Conservation (phyloP, 176 grass and related monocot species). For the Panicum miliaceum region DNA sequence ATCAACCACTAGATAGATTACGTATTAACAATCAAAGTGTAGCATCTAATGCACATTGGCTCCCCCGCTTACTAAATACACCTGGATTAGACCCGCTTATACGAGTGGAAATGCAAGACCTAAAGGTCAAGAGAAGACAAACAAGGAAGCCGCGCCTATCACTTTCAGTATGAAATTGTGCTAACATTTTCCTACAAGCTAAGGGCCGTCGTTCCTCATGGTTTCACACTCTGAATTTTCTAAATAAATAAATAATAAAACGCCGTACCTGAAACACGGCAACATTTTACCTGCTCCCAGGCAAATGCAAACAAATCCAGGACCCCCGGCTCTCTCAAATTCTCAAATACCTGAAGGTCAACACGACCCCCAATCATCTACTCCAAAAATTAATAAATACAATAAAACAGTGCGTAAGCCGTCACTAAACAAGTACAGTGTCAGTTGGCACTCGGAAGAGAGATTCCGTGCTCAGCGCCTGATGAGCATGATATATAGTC, state of each 20-base stretch:
- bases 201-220: not conserved
- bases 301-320: no score
- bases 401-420: not conserved
- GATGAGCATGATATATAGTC: not conserved
- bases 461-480: not conserved
- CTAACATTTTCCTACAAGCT: not conserved
- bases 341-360: not conserved
- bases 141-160: not conserved
- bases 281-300: not conserved
- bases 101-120: not conserved
- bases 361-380: not conserved
- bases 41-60: no score
- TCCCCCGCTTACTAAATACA: no score
- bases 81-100: no score
- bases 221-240: not conserved
- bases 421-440: not conserved
- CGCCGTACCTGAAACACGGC: not conserved
- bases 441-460: not conserved
- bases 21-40: no score
- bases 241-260: not conserved
- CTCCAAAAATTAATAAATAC: not conserved
- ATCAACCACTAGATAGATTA: no score
- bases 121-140: not conserved
- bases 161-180: not conserved
- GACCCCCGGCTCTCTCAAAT: not conserved